Evolutionary conservation across 768 basidiomycete genomes (phyloP).

Genomic region (Boletus reticulatus): DNA sequence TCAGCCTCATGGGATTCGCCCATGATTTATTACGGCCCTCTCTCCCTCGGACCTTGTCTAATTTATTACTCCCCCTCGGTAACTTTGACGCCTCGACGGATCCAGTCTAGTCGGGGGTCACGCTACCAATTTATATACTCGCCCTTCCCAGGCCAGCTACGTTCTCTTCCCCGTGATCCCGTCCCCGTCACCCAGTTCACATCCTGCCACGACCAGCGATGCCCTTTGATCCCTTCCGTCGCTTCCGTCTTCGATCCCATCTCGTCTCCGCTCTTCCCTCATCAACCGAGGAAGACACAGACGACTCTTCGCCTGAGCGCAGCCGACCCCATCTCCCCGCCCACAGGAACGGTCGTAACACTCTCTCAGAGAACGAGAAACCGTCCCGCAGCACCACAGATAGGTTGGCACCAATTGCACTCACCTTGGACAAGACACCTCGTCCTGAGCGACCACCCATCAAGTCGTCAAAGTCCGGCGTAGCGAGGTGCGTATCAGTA

Average conservation of each 20-base stretch:
- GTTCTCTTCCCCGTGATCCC: neutral
- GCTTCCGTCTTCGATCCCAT: constrained; percentile 17
- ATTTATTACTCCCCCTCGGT: constrained; percentile 7
- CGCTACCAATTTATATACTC: constrained; percentile 8
- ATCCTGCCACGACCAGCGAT: neutral
- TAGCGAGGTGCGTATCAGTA: constrained; percentile 13
- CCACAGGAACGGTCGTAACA: constrained; percentile 1
- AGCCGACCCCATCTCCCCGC: constrained; percentile 2
- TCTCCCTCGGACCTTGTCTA: neutral
- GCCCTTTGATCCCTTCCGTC: constrained; percentile 23
- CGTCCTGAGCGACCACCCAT: neutral
- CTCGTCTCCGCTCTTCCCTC: neutral
- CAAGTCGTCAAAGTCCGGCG: neutral
- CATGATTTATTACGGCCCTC: neutral
- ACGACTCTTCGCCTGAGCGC: constrained; percentile 19
- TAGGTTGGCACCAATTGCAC: neutral
- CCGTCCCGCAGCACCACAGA: neutral
- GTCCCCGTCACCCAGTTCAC: neutral
- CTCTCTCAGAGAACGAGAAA: neutral
- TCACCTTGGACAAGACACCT: neutral
- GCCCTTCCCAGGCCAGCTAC: neutral
- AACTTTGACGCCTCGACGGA: neutral
- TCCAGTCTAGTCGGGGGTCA: neutral
- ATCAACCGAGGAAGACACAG: constrained; percentile 24
- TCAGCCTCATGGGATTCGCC: constrained; percentile 24